A percentile compares a stretch with the other conserved stretches of the same genome.
Evolutionary conservation across 768 basidiomycete genomes (phyloP).

Genomic region (Scleroderma citrinum): DNA sequence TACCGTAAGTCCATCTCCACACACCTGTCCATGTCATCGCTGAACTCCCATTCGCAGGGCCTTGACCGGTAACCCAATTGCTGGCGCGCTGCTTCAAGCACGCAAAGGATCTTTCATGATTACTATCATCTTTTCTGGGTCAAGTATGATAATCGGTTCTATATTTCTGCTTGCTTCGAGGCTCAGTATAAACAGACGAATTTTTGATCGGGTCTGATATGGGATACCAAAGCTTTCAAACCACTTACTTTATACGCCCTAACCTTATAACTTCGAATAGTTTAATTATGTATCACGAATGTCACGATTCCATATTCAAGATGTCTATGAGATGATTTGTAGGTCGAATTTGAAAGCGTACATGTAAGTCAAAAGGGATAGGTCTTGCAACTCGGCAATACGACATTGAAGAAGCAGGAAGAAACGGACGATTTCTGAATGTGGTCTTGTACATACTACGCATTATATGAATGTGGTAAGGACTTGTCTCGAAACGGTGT

Average conservation of each 20-base stretch:
- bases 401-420: constrained; percentile 3
- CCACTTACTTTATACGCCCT: too few species aligned
- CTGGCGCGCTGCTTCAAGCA: constrained; percentile 48
- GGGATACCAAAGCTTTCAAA: too few species aligned
- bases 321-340: constrained; percentile 22
- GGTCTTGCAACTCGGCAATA: constrained; percentile 15
- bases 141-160: constrained; percentile 54
- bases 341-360: constrained; percentile 20
- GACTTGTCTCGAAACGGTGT: not conserved
- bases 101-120: constrained; percentile 41
- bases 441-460: not conserved
- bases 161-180: constrained; percentile 48
- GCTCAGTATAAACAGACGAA: constrained; percentile 36
- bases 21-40: not conserved
- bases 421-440: constrained; percentile 5
- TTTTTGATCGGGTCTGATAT: constrained; percentile 42
- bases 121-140: constrained; percentile 56
- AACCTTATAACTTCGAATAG: too few species aligned
- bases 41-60: constrained; percentile 34
- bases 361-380: constrained; percentile 13
- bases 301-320: constrained; percentile 4
- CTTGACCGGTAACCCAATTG: constrained; percentile 57
- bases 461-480: constrained; percentile 7
- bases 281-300: constrained; percentile 9
- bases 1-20: constrained; percentile 52